Percentiles rank a stretch among this genome's conserved stretches.
These are phyloP conservation scores for Aspergillus neotritici DNA, from an alignment of 2,329 filamentous ascomycete species.

Conservation along the genomic window DNA sequence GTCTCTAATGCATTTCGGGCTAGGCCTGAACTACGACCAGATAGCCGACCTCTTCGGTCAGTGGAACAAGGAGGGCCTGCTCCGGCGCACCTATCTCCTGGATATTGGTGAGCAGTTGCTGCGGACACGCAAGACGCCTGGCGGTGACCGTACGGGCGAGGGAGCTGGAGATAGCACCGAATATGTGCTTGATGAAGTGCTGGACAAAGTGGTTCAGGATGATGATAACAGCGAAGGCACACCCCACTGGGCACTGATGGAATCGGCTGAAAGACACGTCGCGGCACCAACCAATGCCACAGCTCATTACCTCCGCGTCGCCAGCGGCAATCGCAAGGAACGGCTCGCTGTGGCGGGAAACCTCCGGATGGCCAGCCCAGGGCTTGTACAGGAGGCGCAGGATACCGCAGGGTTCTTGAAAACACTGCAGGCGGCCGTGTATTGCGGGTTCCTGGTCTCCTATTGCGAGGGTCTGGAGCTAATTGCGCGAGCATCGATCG, in stretches of 20 bases:
- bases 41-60: constrained; percentile 54
- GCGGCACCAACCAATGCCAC: constrained; percentile 59
- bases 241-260: constrained; percentile 59
- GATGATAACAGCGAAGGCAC: constrained; percentile 62
- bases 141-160: constrained; percentile 31
- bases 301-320: constrained; percentile 59
- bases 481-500: constrained; percentile 53
- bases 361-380: constrained; percentile 39
- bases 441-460: constrained; percentile 55
- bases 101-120: constrained; percentile 59
- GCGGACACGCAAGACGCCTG: constrained; percentile 43
- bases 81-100: constrained; percentile 58
- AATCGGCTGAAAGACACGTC: constrained; percentile 58
- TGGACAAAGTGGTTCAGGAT: constrained; percentile 68
- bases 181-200: constrained; percentile 56
- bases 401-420: constrained; percentile 48
- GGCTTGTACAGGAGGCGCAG: constrained; percentile 24
- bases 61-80: constrained; percentile 57
- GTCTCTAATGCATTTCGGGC: constrained; percentile 54
- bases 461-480: constrained; percentile 63
- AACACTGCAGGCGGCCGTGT: constrained; percentile 56
- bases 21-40: constrained; percentile 56
- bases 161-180: constrained; percentile 30
- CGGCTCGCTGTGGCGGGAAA: constrained; percentile 49
- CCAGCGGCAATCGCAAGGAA: constrained; percentile 56